Evolutionary conservation across 2,329 filamentous ascomycete genomes (phyloP), one percentile per base, ranked within the genome.

Genomic region (Phyllosticta citrichinensis): DNA sequence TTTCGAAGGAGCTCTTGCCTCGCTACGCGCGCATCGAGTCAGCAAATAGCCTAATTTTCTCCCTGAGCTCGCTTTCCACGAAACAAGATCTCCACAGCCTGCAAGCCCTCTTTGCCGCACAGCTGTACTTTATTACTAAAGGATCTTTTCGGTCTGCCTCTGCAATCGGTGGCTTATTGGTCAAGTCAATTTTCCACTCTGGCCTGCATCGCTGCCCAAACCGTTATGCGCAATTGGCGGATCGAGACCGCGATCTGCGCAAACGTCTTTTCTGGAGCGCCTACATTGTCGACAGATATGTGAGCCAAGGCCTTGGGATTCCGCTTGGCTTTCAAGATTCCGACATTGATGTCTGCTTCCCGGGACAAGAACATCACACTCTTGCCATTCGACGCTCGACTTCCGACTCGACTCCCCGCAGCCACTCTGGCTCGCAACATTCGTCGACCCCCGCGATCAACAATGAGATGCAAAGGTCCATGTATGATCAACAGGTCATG

Each of bases 151-250:
- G 83, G 63, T 79, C 80, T 14, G 82, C 82, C 0, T 84, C 81
- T 1, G 76, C 81, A 3, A 66, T 84, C 0, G 80, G 82, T 0
- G 82, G 82, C 0, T 69, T 83, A 2, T 77, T 84, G 4, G 79
- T 80, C 6, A 77, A 81, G 4, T 81, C 82, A 66, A 79, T 80
- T 0, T 82, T 81, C 53, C 81, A 84, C 55, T 70, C 84, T 1
- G 82, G 82, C 0, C 74, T 85, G n/a, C 82, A 85, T 68, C 77
- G 82, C 2, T 85, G 82, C 59, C 81, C 82, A 1, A 73, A 74
- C 5, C 75, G 82, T 0, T 84, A 78, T 61, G 71, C 77, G 0
- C 79, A 79, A 53, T 83, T 84, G 64, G 76, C 72, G 0, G 61
- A 67, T 1, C 69, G 75, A 10, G 80, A 83, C 52, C 74, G 73